phyloP scores from a whole-genome alignment of 2,329 filamentous ascomycete genomes.

The Cordyceps sp. region DNA sequence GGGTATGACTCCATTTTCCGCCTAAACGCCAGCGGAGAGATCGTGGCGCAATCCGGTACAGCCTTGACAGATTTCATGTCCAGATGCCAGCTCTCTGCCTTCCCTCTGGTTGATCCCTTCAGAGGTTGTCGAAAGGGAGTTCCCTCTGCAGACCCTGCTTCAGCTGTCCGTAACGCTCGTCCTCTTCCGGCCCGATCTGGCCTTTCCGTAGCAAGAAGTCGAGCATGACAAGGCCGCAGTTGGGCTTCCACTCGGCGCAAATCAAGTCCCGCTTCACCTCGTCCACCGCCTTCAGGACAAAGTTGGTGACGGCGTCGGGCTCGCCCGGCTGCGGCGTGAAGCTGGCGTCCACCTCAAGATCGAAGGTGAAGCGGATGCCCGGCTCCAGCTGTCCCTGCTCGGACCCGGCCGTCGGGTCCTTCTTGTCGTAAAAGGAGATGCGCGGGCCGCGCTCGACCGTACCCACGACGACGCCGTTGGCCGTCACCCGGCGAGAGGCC shows the following conservation, averaged over 20 bases:
- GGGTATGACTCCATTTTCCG: no score
- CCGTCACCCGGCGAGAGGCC: slow-evolving; percentile 6
- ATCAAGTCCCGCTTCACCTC: slow-evolving; percentile 13
- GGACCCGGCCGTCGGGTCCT: slow-evolving; percentile 12
- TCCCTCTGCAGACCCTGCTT: slow-evolving; percentile 8
- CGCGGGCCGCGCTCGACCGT: slow-evolving; percentile 7
- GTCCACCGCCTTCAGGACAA: slow-evolving; percentile 11
- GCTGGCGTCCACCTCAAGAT: slow-evolving; percentile 13
- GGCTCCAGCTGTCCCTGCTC: slow-evolving; percentile 18
- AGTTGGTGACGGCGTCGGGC: slow-evolving; percentile 12
- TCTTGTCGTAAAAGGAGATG: slow-evolving; percentile 19
- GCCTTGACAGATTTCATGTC: not conserved
- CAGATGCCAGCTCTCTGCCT: not conserved
- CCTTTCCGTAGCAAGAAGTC: slow-evolving; percentile 17
- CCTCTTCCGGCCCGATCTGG: slow-evolving; percentile 9
- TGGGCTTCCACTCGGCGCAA: slow-evolving; percentile 18
- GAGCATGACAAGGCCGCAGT: slow-evolving; percentile 21
- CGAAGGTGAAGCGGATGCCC: slow-evolving; percentile 19
- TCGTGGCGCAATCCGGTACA: no score
- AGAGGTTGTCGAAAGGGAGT: slow-evolving; percentile 10
- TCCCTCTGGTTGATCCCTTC: not conserved
- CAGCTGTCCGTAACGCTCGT: slow-evolving; percentile 8
- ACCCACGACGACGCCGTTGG: slow-evolving; percentile 7
- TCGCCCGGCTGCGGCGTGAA: slow-evolving; percentile 8
- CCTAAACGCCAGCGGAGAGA: no score